Evolutionary conservation across 495 filamentous ascomycete genomes (phyloP).

Genomic region (Bacidia rubella): DNA sequence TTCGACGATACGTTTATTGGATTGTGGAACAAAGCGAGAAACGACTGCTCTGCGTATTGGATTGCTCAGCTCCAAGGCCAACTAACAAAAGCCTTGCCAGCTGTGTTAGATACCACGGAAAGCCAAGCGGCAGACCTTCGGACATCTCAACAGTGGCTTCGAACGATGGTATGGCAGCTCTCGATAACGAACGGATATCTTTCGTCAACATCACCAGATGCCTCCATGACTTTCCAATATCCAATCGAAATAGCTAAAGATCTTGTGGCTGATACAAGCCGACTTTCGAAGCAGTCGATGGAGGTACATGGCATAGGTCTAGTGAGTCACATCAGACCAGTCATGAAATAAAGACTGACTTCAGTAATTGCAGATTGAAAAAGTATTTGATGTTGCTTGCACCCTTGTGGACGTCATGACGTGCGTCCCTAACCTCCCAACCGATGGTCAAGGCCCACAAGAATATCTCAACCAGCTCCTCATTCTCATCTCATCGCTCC

Average conservation of each 20-base stretch:
- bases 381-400: conserved; percentile 62
- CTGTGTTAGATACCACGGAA: conserved; percentile 49
- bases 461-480: conserved; percentile 61
- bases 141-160: conserved; percentile 71
- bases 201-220: conserved; percentile 34
- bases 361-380: conserved; percentile 44
- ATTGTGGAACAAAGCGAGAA: conserved; percentile 58
- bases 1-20: conserved; percentile 59
- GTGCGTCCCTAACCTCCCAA: conserved; percentile 42
- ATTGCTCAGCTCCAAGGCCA: conserved; percentile 50
- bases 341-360: too few relatives aligned
- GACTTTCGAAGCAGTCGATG: conserved; percentile 50
- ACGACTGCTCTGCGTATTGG: conserved; percentile 43
- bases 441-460: conserved; percentile 51
- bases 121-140: conserved; percentile 56
- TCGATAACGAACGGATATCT: conserved; percentile 41
- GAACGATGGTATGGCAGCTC: conserved; percentile 67
- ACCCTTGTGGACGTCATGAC: conserved; percentile 61
- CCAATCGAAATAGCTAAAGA: conserved; percentile 60
- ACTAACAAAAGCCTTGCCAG: conserved; percentile 48
- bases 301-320: conserved; percentile 61
- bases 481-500: conserved; percentile 50
- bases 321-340: conserved; percentile 35
- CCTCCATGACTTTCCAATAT: conserved; percentile 52
- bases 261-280: conserved; percentile 48